A percentile compares a stretch with the other conserved stretches of the same genome.
Evolutionary conservation across 257 asterid species (phyloP).

Genomic region (Penstemon eatonii): DNA sequence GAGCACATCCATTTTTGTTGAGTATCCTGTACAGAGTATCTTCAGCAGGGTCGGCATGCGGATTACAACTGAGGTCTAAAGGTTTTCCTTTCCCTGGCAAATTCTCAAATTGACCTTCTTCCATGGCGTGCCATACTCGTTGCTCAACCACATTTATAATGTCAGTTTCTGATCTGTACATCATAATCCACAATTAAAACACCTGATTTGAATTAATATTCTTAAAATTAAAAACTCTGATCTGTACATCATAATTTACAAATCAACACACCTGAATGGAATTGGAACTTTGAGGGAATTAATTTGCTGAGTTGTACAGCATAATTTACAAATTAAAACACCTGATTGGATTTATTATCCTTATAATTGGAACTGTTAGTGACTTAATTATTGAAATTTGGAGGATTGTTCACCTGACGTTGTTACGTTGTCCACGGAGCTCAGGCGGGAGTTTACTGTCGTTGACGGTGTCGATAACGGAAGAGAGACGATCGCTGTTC

Average conservation of each 20-base stretch:
- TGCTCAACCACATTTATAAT: constrained; percentile 78
- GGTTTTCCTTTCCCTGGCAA: constrained; percentile 91
- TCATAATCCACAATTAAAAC: background rate
- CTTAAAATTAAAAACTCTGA: background rate
- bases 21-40: constrained; percentile 82
- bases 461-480: constrained; percentile 74
- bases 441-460: constrained; percentile 90
- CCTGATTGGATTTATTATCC: background rate
- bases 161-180: constrained; percentile 83
- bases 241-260: background rate
- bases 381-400: background rate
- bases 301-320: background rate
- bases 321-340: background rate
- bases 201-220: constrained; percentile 7
- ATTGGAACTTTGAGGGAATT: background rate
- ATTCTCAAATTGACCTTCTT: constrained; percentile 87
- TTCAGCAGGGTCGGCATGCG: constrained; percentile 87
- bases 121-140: constrained; percentile 88
- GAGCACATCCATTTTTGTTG: constrained; percentile 81
- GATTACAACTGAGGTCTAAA: constrained; percentile 67
- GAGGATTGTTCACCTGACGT: constrained; percentile 51
- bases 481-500: constrained; percentile 62
- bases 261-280: background rate
- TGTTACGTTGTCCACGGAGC: constrained; percentile 81
- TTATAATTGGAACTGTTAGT: background rate